Percentiles rank a stretch among this genome's conserved stretches.
Evolutionary conservation across 495 filamentous ascomycete genomes (phyloP).

Genomic region (Cairneyella variabilis): DNA sequence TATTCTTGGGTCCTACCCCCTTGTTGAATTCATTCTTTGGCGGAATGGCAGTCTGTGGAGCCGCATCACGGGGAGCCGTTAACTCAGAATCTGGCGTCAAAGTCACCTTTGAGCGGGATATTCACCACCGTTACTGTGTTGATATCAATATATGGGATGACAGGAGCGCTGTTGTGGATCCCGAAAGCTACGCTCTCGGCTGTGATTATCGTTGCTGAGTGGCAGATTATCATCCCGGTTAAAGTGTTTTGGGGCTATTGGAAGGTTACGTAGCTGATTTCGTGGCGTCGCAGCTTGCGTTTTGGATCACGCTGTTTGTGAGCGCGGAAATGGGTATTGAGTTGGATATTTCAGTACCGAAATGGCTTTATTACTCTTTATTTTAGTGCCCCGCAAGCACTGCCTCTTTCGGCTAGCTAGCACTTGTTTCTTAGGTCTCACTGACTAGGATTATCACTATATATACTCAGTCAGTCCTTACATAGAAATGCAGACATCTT

Average conservation of each 20-base stretch:
- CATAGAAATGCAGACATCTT: too few species aligned
- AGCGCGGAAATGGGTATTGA: conserved; percentile 42
- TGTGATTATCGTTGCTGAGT: conserved; percentile 37
- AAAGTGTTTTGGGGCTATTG: conserved; percentile 43
- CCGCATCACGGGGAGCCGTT: conserved; percentile 47
- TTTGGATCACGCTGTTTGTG: conserved; percentile 47
- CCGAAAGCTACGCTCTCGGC: conserved; percentile 40
- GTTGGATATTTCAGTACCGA: too few species aligned
- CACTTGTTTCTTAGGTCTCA: too few species aligned
- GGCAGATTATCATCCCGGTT: conserved; percentile 38
- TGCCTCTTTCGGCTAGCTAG: too few species aligned
- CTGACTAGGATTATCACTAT: too few species aligned
- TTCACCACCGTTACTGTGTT: conserved; percentile 42
- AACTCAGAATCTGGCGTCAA: conserved; percentile 34
- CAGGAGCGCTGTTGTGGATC: conserved; percentile 45
- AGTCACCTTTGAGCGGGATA: conserved; percentile 40
- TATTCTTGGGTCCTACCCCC: conserved; percentile 43
- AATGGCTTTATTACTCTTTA: too few species aligned
- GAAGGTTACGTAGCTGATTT: conserved; percentile 45
- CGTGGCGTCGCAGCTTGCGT: conserved; percentile 43
- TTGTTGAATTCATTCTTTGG: conserved; percentile 47
- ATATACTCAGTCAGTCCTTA: too few species aligned
- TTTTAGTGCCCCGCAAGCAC: too few species aligned
- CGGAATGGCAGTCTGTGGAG: conserved; percentile 44
- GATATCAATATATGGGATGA: conserved; percentile 42